A percentile compares a stretch with the other conserved stretches of the same genome.
Evolutionary conservation across 176 grass and related monocot species (phyloP).

Genomic region (Chrysopogon serrulatus): DNA sequence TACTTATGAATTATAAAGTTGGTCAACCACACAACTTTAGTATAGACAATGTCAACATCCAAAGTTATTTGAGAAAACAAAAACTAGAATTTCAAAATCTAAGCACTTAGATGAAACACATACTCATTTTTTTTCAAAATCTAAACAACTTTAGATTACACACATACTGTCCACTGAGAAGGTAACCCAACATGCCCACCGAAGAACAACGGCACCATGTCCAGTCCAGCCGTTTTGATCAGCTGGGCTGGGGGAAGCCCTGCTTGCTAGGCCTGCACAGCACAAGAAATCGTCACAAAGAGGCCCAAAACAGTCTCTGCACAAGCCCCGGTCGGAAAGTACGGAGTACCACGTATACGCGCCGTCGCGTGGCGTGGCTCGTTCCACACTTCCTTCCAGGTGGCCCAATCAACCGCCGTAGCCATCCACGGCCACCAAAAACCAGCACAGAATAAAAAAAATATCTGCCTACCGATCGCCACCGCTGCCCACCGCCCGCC

Average conservation of each 20-base stretch:
- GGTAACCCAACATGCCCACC: too few relatives aligned
- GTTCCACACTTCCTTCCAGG: conserved; percentile 1
- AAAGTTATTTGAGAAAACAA: too few relatives aligned
- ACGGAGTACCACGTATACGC: not conserved
- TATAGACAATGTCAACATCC: too few relatives aligned
- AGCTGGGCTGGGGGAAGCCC: not conserved
- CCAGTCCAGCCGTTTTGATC: not conserved
- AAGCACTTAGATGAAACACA: too few relatives aligned
- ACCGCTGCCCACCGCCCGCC: not conserved
- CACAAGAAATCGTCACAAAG: not conserved
- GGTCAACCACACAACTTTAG: too few relatives aligned
- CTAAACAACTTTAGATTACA: too few relatives aligned
- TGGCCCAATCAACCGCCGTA: not conserved
- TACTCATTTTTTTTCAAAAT: too few relatives aligned
- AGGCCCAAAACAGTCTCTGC: not conserved
- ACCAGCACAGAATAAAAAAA: not conserved
- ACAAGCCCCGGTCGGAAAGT: not conserved
- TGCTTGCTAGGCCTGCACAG: not conserved
- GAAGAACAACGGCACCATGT: too few relatives aligned
- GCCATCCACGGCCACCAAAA: not conserved
- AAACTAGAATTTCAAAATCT: too few relatives aligned
- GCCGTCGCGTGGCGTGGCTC: conserved; percentile 14
- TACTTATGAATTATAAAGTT: too few relatives aligned
- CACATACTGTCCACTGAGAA: too few relatives aligned
- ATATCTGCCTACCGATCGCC: conserved; percentile 6